Base-by-base conservation (phyloP, 1,139 yeast species). In the Suhomyces chickasaworum region DNA sequence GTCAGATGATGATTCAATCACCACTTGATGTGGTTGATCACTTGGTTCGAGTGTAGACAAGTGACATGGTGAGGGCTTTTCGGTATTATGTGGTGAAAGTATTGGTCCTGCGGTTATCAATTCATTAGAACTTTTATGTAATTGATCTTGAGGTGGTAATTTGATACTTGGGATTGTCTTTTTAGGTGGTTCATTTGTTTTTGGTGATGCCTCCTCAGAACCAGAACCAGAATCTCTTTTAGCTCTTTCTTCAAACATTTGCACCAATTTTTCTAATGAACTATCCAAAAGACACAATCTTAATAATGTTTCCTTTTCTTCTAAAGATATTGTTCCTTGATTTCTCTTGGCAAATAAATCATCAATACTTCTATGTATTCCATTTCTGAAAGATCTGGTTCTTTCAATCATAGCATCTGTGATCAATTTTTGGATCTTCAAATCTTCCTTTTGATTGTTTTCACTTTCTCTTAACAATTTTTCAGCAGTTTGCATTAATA, bases 1-100 rank as follows among this genome's bases (percentile, higher is more conserved):
- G 46, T 78, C 79, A 8, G 79, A 77, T 17, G 78, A 72, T 0
- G 80, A 71, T 41, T 81, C 87, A 30, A 76, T 70, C 3, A 86
- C 90, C 63, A 85, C 88, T 57, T 79, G 80, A 66, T 85, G 93
- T 1, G 91, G 91, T 48, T 74, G 71, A 44, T 77, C 68, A 4
- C 62, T 59, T 37, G 61, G 67, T 15, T 65, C 68, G 10, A 50
- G 44, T 2, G 51, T 57, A 34, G 55, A 62, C 44, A 66, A 66
- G 46, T 57, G 64, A 10, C 67, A 63, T 45, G 58, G 49, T 48
- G 60, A 55, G 47, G 58, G 53, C 4, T 61, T 55, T 47, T 59
- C 61, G 12, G 58, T 57, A 49, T 61, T 60, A 41, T 62, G 64
- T 8, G 80, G 83, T 16, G 82, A 75, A 41, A 80, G 69, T 44